phyloP scores from a whole-genome alignment of 2,329 filamentous ascomycete genomes.

The Pseudogymnoascus sp. region DNA sequence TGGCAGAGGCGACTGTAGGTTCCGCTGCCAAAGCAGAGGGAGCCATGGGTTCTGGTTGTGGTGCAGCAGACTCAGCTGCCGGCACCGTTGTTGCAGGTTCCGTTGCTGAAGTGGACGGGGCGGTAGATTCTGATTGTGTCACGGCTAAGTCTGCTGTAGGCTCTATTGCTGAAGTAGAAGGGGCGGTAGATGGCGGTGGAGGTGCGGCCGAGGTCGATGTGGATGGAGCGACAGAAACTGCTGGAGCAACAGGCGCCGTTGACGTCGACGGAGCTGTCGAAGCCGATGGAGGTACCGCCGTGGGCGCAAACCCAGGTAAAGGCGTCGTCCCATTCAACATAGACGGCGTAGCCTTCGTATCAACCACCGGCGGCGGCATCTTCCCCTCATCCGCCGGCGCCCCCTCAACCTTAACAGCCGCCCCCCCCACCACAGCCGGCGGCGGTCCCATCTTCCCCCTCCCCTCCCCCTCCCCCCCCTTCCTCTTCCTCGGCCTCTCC shows the following conservation, averaged over 20 bases:
- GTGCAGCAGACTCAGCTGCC: neutral
- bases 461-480: slow-evolving; percentile 39
- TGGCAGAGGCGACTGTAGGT: neutral
- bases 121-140: neutral
- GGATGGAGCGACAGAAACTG: neutral
- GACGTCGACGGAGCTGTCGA: neutral
- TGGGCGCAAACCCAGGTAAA: neutral
- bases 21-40: neutral
- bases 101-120: neutral
- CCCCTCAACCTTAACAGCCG: neutral
- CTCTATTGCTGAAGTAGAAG: neutral
- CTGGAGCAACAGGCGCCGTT: neutral
- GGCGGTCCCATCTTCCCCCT: neutral
- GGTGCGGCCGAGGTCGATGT: neutral
- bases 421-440: neutral
- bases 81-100: neutral
- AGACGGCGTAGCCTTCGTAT: neutral
- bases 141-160: too few species aligned
- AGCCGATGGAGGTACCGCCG: neutral
- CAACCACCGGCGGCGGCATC: neutral
- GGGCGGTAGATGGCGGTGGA: neutral
- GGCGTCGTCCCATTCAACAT: neutral
- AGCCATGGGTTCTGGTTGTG: neutral
- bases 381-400: neutral
- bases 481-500: slow-evolving; percentile 37